phyloP scores from a whole-genome alignment of 257 asterid species.

The Solanum appendiculatum region DNA sequence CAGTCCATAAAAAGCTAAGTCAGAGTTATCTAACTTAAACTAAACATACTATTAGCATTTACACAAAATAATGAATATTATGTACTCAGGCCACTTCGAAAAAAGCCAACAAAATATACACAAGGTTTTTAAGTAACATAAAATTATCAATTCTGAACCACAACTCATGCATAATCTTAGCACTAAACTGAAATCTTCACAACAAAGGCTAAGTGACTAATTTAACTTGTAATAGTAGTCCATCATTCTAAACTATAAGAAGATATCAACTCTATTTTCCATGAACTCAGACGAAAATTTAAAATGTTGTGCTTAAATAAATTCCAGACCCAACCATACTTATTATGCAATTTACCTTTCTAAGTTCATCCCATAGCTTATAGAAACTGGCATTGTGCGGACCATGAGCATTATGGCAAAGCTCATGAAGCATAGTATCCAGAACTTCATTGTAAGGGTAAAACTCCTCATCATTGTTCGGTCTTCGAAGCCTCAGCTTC shows the following conservation, averaged over 20 bases:
- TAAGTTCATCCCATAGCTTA: conserved; percentile 88
- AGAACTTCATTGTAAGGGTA: conserved; percentile 58
- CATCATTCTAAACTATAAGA: not conserved
- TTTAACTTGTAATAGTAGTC: not conserved
- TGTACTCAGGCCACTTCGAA: not conserved
- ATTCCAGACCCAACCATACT: not conserved
- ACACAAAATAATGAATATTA: not conserved
- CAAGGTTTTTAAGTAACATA: not conserved
- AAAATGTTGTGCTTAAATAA: not conserved
- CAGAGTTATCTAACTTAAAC: not conserved
- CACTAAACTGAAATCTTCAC: not conserved
- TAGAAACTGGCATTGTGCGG: conserved; percentile 87
- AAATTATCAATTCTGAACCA: not conserved
- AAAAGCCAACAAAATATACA: not conserved
- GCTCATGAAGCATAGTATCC: conserved; percentile 97
- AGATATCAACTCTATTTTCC: not conserved
- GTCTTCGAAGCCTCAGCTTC: conserved; percentile 76
- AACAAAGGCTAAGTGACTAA: not conserved
- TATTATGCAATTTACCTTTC: conserved; percentile 38
- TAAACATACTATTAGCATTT: not conserved
- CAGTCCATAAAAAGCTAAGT: not conserved
- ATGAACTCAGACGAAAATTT: not conserved
- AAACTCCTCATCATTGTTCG: conserved; percentile 63
- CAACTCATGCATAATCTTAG: not conserved
- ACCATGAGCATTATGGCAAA: conserved; percentile 79